Evolutionary conservation across 2,329 filamentous ascomycete species (phyloP).

Genomic region (Penicillium sumatraense): DNA sequence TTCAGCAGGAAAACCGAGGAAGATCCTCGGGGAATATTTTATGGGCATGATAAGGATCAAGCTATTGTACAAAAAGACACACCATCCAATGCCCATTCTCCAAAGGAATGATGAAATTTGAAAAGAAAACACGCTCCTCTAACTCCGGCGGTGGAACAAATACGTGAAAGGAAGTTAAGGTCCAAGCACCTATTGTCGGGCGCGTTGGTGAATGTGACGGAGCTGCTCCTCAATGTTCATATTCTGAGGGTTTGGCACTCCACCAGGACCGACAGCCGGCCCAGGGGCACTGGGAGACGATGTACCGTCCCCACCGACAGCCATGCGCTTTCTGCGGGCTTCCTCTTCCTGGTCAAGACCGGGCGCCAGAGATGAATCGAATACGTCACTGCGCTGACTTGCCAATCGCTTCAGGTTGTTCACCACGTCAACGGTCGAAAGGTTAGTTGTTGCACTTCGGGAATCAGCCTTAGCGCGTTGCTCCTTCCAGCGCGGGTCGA

Average conservation of each 20-base stretch:
- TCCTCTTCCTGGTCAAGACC: conserved; percentile 74
- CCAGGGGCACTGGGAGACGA: conserved; percentile 29
- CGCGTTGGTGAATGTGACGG: conserved; percentile 66
- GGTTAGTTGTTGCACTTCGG: conserved; percentile 81
- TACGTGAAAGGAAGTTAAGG: neutral
- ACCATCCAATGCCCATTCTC: conserved; percentile 3
- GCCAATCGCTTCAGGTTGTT: conserved; percentile 95
- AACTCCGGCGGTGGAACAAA: conserved; percentile 10
- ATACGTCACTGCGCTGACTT: conserved; percentile 84
- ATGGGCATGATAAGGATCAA: neutral
- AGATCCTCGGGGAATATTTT: neutral
- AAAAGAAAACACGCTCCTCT: conserved; percentile 4
- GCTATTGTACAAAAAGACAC: conserved; percentile 3
- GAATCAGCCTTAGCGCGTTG: conserved; percentile 88
- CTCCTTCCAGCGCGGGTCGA: conserved; percentile 95
- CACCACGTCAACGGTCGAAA: conserved; percentile 84
- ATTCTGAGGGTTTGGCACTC: conserved; percentile 39
- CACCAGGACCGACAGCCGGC: conserved; percentile 35
- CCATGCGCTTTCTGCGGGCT: conserved; percentile 75
- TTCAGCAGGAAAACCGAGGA: neutral
- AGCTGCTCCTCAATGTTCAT: conserved; percentile 89
- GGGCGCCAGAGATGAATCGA: conserved; percentile 64
- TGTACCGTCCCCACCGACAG: conserved; percentile 45
- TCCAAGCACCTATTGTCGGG: conserved; percentile 34
- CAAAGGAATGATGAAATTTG: neutral